Percentiles rank a stretch among this genome's conserved stretches.
Conservation (phyloP, 225 moss, liverwort and hornwort genomes). For the Climacium dendroides region DNA sequence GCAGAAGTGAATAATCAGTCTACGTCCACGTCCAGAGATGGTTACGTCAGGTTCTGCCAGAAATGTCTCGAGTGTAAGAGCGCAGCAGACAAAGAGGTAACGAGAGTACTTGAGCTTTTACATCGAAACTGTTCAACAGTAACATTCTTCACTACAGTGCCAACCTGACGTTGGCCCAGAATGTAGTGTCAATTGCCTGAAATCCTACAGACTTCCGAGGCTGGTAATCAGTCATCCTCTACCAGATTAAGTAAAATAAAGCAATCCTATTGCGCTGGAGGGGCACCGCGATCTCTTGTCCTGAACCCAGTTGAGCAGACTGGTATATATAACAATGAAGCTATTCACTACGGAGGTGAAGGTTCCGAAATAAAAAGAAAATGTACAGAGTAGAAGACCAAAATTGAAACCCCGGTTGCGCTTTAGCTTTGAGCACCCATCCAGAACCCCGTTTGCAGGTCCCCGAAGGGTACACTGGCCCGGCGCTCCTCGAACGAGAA, state of each 20-base stretch:
- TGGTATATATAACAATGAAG: background rate
- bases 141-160: background rate
- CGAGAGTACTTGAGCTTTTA: background rate
- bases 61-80: too few relatives aligned
- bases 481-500: constrained; percentile 52
- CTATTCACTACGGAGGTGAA: background rate
- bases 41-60: too few relatives aligned
- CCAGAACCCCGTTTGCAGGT: constrained; percentile 12
- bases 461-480: constrained; percentile 10
- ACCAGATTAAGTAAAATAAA: background rate
- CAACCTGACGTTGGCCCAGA: constrained; percentile 11
- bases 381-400: background rate
- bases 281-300: background rate
- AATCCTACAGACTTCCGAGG: background rate
- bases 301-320: background rate
- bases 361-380: background rate
- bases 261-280: background rate
- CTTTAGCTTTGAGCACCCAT: background rate
- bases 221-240: background rate
- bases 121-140: background rate
- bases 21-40: too few relatives aligned
- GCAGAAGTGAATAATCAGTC: too few relatives aligned
- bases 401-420: background rate
- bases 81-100: too few relatives aligned
- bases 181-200: background rate